Evolutionary conservation across 257 asterid species (phyloP).

Genomic region (Jaltomata sinuosa): DNA sequence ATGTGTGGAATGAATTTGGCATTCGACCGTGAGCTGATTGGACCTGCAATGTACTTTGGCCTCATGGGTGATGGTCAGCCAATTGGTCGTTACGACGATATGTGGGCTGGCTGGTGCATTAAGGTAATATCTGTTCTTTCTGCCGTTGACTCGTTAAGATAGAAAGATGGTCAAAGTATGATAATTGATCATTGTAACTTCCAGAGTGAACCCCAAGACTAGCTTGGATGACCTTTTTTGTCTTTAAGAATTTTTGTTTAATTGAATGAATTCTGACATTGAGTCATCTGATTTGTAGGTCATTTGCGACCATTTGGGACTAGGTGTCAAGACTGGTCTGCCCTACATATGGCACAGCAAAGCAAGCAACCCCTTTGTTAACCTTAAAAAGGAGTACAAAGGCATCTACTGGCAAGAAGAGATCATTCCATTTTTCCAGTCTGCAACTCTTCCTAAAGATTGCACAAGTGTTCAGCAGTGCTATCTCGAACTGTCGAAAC

Average conservation of each 20-base stretch:
- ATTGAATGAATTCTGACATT: neutral
- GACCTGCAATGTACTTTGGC: constrained; percentile 17
- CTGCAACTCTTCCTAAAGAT: constrained; percentile 9
- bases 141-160: neutral
- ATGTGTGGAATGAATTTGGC: constrained; percentile 18
- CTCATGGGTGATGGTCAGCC: constrained; percentile 20
- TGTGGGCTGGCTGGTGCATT: constrained; percentile 15
- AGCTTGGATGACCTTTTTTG: neutral
- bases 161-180: too few relatives aligned
- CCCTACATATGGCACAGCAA: constrained; percentile 20
- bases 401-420: constrained; percentile 17
- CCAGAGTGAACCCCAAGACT: neutral
- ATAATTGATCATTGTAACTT: neutral
- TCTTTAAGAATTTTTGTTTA: neutral
- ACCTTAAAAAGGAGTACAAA: constrained; percentile 10
- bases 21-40: constrained; percentile 11
- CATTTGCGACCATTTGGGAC: constrained; percentile 10
- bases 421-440: constrained; percentile 13
- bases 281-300: neutral
- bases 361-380: constrained; percentile 12
- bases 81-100: constrained; percentile 11
- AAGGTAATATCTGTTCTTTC: constrained; percentile 2
- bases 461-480: constrained; percentile 11
- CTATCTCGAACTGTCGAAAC: constrained; percentile 10
- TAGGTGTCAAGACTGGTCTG: constrained; percentile 11